Conservation (phyloP, 495 filamentous ascomycete species). For the Extremus antarcticus region DNA sequence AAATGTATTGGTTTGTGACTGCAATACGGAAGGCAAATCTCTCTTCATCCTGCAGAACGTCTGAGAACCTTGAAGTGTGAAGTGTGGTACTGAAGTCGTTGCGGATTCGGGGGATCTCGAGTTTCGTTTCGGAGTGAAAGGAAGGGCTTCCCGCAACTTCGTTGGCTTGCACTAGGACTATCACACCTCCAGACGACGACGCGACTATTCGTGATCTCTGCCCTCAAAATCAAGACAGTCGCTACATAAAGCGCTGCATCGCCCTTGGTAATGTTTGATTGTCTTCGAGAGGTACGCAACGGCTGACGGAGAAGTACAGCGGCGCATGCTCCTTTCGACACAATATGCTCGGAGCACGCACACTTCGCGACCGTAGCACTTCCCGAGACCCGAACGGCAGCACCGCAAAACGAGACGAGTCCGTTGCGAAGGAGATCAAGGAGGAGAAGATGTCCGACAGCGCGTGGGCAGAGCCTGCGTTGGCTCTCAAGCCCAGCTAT, state of each 20-base stretch:
- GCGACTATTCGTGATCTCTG: too few relatives aligned
- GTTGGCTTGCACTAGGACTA: too few relatives aligned
- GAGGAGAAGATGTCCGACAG: constrained; percentile 12
- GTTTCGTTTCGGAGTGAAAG: too few relatives aligned
- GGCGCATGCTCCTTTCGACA: constrained; percentile 11
- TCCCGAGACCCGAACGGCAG: background rate
- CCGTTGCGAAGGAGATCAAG: constrained; percentile 35
- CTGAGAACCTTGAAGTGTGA: too few relatives aligned
- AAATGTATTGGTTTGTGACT: too few relatives aligned
- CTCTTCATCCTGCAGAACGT: too few relatives aligned
- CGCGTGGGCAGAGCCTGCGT: constrained; percentile 61
- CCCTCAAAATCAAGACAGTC: background rate
- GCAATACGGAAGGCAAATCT: too few relatives aligned
- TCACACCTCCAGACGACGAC: background rate
- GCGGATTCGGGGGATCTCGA: too few relatives aligned
- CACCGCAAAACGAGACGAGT: background rate
- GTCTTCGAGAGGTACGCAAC: background rate
- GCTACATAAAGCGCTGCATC: constrained; percentile 4
- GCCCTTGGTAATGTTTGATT: constrained; percentile 6
- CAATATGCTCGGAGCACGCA: background rate
- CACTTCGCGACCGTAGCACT: constrained; percentile 8
- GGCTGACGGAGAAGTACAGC: constrained; percentile 9
- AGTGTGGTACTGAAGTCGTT: too few relatives aligned
- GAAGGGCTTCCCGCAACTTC: too few relatives aligned
- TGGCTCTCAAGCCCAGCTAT: constrained; percentile 56